Evolutionary conservation across 495 filamentous ascomycete genomes (phyloP).

Genomic region (Geoglossum glabrum): DNA sequence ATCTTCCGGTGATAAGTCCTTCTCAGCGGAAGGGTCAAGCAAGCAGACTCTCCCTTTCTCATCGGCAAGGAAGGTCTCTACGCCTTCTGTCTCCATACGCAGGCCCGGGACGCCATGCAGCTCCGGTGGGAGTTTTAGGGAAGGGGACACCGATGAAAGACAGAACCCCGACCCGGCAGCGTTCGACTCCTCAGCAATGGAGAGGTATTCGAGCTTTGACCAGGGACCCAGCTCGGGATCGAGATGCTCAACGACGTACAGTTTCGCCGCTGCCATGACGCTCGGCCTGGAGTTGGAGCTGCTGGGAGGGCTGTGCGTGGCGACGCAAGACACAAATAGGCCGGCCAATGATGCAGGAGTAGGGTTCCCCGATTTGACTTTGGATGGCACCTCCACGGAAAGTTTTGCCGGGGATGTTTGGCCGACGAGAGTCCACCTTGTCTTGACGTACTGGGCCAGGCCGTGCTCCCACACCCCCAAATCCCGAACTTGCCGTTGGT

Average conservation of each 20-base stretch:
- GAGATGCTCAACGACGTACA: constrained; percentile 77
- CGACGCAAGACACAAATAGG: neutral
- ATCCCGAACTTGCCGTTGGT: neutral
- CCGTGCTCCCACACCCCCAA: neutral
- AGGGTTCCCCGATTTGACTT: neutral
- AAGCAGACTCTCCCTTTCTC: constrained; percentile 58
- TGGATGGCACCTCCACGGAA: neutral
- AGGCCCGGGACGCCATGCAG: constrained; percentile 40
- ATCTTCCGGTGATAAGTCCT: constrained; percentile 68
- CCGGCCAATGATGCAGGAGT: neutral
- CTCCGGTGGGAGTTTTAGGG: constrained; percentile 42
- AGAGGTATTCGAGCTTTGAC: constrained; percentile 77
- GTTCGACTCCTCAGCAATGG: constrained; percentile 64
- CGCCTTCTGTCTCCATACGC: constrained; percentile 43
- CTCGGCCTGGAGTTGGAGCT: neutral
- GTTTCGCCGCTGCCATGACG: neutral
- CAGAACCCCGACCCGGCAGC: constrained; percentile 48
- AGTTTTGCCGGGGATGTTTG: neutral
- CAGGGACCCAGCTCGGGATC: constrained; percentile 86
- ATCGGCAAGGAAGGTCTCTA: constrained; percentile 56
- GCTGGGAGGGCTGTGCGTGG: neutral
- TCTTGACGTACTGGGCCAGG: neutral
- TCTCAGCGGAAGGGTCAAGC: constrained; percentile 63
- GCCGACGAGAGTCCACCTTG: neutral
- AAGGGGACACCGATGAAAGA: constrained; percentile 59